Evolutionary conservation across 768 basidiomycete species (phyloP), one percentile per base, ranked within the genome.

Genomic region (Mycena capillaripes): DNA sequence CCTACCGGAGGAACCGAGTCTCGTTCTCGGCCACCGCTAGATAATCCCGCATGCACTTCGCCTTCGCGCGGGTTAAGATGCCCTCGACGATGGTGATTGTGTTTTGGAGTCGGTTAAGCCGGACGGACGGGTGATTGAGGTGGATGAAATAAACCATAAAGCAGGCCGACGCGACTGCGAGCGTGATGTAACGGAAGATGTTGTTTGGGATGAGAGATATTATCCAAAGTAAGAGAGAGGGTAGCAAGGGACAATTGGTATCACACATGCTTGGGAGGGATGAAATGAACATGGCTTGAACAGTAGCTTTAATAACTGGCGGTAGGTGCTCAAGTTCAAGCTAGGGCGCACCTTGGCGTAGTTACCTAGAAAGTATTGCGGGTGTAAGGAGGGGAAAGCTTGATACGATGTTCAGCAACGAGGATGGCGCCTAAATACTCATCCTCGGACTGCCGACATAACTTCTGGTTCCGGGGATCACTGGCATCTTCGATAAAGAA

Each of bases 341-440:
- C n/a, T n/a, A n/a, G n/a, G n/a, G n/a, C n/a, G 68, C 70, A 75
- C 70, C 34, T 71, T 75, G 74, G 52, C 67, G 57, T 40, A 66
- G 62, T 61, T 69, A 70, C 66, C 67, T 66, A 66, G 65, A 69
- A 62, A 69, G 70, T 70, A 53, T 52, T 30, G 61, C 19, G 25
- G 36, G 58, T 29, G 57, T 64, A 6, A 27, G 70, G 23, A 62
- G 34, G 62, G 55, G 71, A 59, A 34, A 48, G 56, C 58, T 72
- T 68, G 66, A 56, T 64, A 65, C 71, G 66, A 72, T 65, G 61
- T 64, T 68, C 36, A 72, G 61, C 66, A 63, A 44, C 23, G 56
- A 52, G 48, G 23, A 17, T 4, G 32, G 56, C 66, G 66, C 48
- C 34, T 48, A 34, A 25, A 27, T 34, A 46, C 66, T 69, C 71